Percentiles rank a stretch among this genome's conserved stretches.
Conservation (phyloP, 805 yeast species). For the Ogataea angusta region DNA sequence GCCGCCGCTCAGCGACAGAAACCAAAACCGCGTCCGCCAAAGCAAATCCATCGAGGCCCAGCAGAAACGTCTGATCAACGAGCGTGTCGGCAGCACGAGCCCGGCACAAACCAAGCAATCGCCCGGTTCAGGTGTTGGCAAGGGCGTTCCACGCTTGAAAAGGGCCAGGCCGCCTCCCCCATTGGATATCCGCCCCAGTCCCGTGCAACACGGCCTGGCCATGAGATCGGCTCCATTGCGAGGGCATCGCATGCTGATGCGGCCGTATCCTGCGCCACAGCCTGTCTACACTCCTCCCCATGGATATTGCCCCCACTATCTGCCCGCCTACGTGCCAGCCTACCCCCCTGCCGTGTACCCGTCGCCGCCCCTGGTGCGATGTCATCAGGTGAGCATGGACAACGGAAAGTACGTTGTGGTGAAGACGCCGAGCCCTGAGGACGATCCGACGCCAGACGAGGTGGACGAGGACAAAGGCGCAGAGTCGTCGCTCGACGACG, state of each 20-base stretch:
- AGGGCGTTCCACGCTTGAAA: conserved; percentile 11
- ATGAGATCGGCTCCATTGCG: conserved; percentile 18
- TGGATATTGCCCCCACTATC: neutral
- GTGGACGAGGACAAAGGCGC: conserved; percentile 1
- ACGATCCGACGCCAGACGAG: neutral
- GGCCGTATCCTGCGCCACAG: conserved; percentile 4
- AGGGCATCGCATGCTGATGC: conserved; percentile 1
- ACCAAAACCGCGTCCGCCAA: conserved; percentile 14
- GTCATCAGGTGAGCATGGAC: conserved; percentile 7
- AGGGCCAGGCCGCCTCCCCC: conserved; percentile 27
- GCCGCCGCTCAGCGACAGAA: conserved; percentile 22
- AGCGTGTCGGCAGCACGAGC: conserved; percentile 9
- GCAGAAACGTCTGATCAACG: conserved; percentile 22
- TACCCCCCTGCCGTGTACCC: neutral
- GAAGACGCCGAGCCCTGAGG: conserved; percentile 3
- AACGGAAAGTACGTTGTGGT: conserved; percentile 8
- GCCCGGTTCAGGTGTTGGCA: neutral
- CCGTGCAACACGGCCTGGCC: conserved; percentile 8
- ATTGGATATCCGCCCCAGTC: conserved; percentile 10
- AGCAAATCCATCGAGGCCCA: conserved; percentile 24
- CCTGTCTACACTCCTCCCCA: conserved; percentile 1
- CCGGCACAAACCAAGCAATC: neutral
- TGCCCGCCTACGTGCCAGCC: too few relatives aligned
- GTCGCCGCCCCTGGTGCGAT: conserved; percentile 2
- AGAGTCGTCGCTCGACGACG: conserved; percentile 10